Conservation (phyloP, 768 basidiomycete genomes). For the Lentinus brumalis region DNA sequence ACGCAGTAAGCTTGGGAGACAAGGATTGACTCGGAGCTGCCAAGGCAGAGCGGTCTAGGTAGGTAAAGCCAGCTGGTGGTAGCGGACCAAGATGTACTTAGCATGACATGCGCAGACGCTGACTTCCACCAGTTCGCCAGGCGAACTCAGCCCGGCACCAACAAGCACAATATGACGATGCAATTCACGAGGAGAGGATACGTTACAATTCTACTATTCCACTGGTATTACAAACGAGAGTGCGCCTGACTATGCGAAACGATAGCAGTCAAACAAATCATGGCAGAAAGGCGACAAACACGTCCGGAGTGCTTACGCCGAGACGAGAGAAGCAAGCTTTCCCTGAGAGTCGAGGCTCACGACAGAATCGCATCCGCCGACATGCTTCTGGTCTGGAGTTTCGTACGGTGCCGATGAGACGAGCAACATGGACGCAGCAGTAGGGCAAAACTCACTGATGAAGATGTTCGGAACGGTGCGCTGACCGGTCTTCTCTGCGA, state of each 20-base stretch:
- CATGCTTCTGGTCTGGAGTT: slow-evolving; percentile 48
- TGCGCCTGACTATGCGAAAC: background rate
- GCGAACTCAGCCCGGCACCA: no score
- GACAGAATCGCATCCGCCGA: slow-evolving; percentile 45
- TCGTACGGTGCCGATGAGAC: background rate
- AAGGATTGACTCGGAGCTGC: no score
- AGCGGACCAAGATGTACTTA: background rate
- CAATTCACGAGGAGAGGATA: background rate
- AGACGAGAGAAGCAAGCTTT: slow-evolving; percentile 27
- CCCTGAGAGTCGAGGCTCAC: slow-evolving; percentile 27
- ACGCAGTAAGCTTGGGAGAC: background rate
- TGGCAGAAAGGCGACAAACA: background rate
- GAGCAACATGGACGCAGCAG: no score
- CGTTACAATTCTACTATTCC: background rate
- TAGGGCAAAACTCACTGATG: slow-evolving; percentile 49
- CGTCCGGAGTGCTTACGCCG: slow-evolving; percentile 16
- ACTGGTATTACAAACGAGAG: background rate
- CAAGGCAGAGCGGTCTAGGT: background rate
- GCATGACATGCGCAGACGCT: background rate
- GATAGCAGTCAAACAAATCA: background rate
- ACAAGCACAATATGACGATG: no score
- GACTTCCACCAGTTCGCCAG: background rate
- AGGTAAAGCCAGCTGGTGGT: background rate
- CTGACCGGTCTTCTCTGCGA: slow-evolving; percentile 63
- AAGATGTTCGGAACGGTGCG: slow-evolving; percentile 79